phyloP scores from a whole-genome alignment of 306 rosid species.

The Pyrus betulifolia region DNA sequence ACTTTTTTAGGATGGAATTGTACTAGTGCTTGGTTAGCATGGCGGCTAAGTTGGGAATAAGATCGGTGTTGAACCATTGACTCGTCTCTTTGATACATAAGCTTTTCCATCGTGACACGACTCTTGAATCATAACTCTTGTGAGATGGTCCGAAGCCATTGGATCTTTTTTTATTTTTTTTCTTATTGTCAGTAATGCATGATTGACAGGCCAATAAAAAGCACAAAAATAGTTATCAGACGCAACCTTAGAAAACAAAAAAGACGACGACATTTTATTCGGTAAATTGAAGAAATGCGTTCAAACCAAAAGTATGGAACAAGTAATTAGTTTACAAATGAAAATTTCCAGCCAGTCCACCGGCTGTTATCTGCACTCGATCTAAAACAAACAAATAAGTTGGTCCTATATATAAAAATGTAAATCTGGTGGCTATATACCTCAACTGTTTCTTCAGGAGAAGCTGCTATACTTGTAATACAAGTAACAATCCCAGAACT shows the following conservation, averaged over 20 bases:
- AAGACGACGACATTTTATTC: background rate
- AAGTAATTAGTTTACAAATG: constrained; percentile 30
- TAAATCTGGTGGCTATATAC: constrained; percentile 35
- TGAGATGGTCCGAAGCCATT: background rate
- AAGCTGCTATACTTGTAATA: constrained; percentile 16
- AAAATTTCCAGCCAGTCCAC: constrained; percentile 14
- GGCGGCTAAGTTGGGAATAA: too few species aligned
- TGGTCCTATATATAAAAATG: background rate
- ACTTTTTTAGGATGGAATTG: too few species aligned
- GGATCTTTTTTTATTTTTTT: background rate
- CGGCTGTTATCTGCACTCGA: constrained; percentile 6
- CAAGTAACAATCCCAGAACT: constrained; percentile 1
- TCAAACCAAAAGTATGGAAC: background rate
- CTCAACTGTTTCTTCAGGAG: constrained; percentile 10
- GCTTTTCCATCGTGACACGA: too few species aligned
- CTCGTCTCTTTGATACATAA: too few species aligned
- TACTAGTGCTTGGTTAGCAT: too few species aligned
- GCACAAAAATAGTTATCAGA: background rate
- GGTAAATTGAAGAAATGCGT: background rate
- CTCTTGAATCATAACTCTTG: too few species aligned
- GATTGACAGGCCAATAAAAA: background rate
- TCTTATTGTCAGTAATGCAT: background rate
- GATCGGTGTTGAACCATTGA: too few species aligned
- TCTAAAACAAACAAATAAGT: background rate
- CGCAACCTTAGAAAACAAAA: background rate